Evolutionary conservation across 2,329 filamentous ascomycete species (phyloP).

Genomic region (Harringtonia aguacate): DNA sequence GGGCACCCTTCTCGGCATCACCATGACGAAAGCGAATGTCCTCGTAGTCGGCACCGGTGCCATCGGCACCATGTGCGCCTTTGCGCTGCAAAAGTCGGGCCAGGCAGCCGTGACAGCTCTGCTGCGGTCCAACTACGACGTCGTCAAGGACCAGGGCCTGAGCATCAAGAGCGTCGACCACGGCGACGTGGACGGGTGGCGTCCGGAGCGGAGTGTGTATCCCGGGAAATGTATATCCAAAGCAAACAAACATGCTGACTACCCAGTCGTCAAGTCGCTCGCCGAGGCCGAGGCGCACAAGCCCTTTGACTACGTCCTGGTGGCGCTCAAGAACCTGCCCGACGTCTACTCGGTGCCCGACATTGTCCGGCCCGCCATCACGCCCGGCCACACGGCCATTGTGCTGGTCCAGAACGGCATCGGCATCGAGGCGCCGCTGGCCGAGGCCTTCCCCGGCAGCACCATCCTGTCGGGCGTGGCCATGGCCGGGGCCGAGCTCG

Average conservation of each 20-base stretch:
- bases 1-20: too few species aligned
- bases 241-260: too few species aligned
- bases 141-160: not conserved
- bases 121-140: conserved; percentile 1
- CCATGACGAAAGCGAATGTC: too few species aligned
- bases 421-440: conserved; percentile 1
- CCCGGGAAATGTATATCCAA: too few species aligned
- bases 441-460: not conserved
- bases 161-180: conserved; percentile 1
- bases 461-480: conserved; percentile 1
- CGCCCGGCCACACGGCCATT: not conserved
- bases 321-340: conserved; percentile 3
- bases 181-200: not conserved
- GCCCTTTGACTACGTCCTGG: conserved; percentile 5
- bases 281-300: not conserved
- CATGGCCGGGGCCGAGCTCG: conserved; percentile 1
- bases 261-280: not conserved
- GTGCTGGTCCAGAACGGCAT: conserved; percentile 8
- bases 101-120: conserved; percentile 1
- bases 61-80: conserved; percentile 4
- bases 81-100: conserved; percentile 3
- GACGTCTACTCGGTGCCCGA: conserved; percentile 1
- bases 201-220: not conserved
- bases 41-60: conserved; percentile 4
- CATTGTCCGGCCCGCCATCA: not conserved